These are phyloP conservation scores for Phalaenopsis equestris DNA, from an alignment of 106 monocot species.

Conservation along the genomic window DNA sequence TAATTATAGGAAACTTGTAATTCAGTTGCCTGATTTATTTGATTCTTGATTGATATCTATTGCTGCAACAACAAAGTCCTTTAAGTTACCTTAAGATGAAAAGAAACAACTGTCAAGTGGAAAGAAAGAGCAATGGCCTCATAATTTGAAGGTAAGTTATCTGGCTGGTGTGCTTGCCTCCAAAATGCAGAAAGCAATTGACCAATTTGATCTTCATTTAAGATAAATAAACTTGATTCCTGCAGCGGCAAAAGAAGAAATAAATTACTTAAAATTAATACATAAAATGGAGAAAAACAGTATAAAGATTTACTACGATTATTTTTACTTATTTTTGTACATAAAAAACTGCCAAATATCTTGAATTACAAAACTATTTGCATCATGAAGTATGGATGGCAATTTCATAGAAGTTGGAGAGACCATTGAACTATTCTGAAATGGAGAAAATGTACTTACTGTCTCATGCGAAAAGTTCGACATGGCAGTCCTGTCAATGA, in stretches of 20 bases:
- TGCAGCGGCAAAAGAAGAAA: conserved; percentile 23
- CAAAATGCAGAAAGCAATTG: conserved; percentile 77
- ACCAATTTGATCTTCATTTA: conserved; percentile 78
- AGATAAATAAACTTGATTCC: conserved; percentile 42
- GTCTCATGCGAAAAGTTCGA: conserved; percentile 25
- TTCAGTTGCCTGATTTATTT: no score
- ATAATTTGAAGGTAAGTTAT: conserved; percentile 87
- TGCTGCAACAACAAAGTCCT: neutral
- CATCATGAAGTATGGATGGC: neutral
- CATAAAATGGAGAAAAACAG: neutral
- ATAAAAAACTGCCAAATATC: neutral
- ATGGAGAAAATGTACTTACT: conserved; percentile 24
- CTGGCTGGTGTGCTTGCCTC: conserved; percentile 73
- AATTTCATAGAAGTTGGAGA: neutral
- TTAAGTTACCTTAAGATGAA: conserved; percentile 54
- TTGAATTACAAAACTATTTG: neutral
- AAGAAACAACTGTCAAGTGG: conserved; percentile 66
- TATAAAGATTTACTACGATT: neutral
- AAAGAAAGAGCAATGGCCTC: conserved; percentile 87
- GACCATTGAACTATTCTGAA: neutral
- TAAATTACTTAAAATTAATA: neutral
- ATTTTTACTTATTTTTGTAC: neutral
- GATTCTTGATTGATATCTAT: neutral
- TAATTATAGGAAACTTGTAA: no score
- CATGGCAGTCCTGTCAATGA: conserved; percentile 46